Conservation (phyloP, 2,329 filamentous ascomycete species). For the Colletotrichum echinochloae region DNA sequence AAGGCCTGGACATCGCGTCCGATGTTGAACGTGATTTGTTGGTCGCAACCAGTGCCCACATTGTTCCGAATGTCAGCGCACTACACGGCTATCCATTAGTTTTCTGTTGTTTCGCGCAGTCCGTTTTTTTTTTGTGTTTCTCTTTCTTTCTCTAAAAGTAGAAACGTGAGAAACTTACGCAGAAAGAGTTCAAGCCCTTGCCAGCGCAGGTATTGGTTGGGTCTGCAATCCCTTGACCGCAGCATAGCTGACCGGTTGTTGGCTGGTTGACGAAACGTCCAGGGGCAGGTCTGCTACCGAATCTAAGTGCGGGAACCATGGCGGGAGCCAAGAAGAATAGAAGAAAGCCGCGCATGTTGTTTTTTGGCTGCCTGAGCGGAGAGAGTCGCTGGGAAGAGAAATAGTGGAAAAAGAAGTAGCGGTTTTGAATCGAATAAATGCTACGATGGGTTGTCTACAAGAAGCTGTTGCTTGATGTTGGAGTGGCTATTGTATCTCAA, state of each 20-base stretch:
- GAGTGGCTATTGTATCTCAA: background rate
- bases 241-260: background rate
- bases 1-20: background rate
- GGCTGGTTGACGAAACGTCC: background rate
- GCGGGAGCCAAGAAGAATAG: background rate
- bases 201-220: background rate
- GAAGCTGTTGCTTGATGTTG: background rate
- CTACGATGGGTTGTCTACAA: background rate
- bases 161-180: background rate
- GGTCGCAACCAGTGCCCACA: background rate
- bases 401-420: background rate
- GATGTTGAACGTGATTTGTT: background rate
- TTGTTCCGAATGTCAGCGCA: background rate
- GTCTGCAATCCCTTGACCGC: background rate
- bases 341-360: background rate
- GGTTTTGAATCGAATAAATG: background rate
- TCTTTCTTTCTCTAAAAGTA: background rate
- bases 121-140: background rate
- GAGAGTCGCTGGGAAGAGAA: accelerated
- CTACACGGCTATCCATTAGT: background rate
- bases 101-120: too few species aligned
- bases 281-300: background rate
- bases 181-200: background rate
- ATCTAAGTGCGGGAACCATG: background rate
- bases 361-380: background rate